Evolutionary conservation across 176 grass and related monocot species (phyloP).

Genomic region (Cocos nucifera): DNA sequence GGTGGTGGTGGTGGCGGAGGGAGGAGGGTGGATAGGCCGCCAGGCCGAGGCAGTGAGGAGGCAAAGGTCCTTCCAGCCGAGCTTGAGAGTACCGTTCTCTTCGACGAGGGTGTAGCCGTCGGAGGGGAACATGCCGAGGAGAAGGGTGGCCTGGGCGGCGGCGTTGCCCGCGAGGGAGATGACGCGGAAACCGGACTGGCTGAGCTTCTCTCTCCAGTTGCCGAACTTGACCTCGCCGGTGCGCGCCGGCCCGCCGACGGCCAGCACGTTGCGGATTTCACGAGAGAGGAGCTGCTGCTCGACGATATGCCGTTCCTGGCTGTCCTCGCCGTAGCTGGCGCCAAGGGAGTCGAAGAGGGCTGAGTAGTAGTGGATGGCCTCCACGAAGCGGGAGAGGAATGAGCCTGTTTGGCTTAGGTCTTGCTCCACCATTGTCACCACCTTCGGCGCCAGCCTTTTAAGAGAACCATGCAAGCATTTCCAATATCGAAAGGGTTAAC

Average conservation of each 20-base stretch:
- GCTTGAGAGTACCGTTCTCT: slow-evolving; percentile 83
- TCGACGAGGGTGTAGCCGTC: slow-evolving; percentile 91
- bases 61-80: slow-evolving; percentile 98
- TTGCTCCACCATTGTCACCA: slow-evolving; percentile 99
- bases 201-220: slow-evolving; percentile 83
- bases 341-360: slow-evolving; percentile 93
- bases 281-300: slow-evolving; percentile 89
- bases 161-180: slow-evolving; percentile 78
- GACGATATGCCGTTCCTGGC: slow-evolving; percentile 68
- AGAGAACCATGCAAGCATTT: too few relatives aligned
- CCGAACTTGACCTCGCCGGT: slow-evolving; percentile 73
- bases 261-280: slow-evolving; percentile 94
- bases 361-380: slow-evolving; percentile 99
- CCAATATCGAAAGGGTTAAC: too few relatives aligned
- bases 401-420: slow-evolving; percentile 89
- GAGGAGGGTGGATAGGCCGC: slow-evolving; percentile 44
- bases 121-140: slow-evolving; percentile 93
- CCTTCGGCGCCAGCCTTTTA: slow-evolving; percentile 79
- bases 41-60: slow-evolving; percentile 85
- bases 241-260: slow-evolving; percentile 68
- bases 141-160: slow-evolving; percentile 69
- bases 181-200: slow-evolving; percentile 57
- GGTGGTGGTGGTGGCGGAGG: not conserved
- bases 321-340: slow-evolving; percentile 91
- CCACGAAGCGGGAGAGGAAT: slow-evolving; percentile 84